phyloP scores from a whole-genome alignment of 2,329 filamentous ascomycete genomes.

The Fusarium albidum region DNA sequence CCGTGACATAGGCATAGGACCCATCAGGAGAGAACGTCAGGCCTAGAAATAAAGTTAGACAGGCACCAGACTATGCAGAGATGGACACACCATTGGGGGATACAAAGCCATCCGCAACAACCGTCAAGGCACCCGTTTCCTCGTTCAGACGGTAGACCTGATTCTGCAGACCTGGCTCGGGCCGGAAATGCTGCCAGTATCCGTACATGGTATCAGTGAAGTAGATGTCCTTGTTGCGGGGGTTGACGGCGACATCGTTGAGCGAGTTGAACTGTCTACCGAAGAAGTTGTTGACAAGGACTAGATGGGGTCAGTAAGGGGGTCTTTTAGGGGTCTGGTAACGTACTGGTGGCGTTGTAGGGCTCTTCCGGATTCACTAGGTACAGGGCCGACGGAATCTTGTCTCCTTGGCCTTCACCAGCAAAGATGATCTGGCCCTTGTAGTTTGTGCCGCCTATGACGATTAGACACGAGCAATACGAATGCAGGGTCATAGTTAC shows the following conservation, averaged over 20 bases:
- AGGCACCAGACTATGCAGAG: too few species aligned
- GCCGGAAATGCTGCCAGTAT: slow-evolving; percentile 65
- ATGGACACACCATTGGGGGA: slow-evolving; percentile 58
- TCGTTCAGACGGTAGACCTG: slow-evolving; percentile 68
- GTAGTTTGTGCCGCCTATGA: slow-evolving; percentile 57
- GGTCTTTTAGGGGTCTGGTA: too few species aligned
- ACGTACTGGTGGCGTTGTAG: slow-evolving; percentile 58
- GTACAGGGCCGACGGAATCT: slow-evolving; percentile 37
- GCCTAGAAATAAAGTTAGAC: slow-evolving; percentile 46
- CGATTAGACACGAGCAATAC: too few species aligned
- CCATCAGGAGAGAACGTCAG: slow-evolving; percentile 65
- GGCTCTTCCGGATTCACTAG: slow-evolving; percentile 46
- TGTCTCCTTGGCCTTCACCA: slow-evolving; percentile 58
- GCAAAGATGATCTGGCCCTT: slow-evolving; percentile 57
- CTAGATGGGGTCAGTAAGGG: slow-evolving; percentile 30
- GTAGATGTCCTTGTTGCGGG: slow-evolving; percentile 63
- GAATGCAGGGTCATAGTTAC: slow-evolving; percentile 33
- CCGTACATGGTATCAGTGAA: slow-evolving; percentile 71
- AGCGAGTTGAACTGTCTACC: slow-evolving; percentile 67
- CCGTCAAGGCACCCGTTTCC: slow-evolving; percentile 57
- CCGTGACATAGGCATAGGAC: slow-evolving; percentile 61
- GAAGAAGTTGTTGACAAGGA: slow-evolving; percentile 66
- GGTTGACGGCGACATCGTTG: slow-evolving; percentile 64
- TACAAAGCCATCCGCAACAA: slow-evolving; percentile 65
- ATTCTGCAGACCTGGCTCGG: slow-evolving; percentile 58